Base-by-base conservation (phyloP, 139 green algal species). In the Chlamydomonas asymmetrica region DNA sequence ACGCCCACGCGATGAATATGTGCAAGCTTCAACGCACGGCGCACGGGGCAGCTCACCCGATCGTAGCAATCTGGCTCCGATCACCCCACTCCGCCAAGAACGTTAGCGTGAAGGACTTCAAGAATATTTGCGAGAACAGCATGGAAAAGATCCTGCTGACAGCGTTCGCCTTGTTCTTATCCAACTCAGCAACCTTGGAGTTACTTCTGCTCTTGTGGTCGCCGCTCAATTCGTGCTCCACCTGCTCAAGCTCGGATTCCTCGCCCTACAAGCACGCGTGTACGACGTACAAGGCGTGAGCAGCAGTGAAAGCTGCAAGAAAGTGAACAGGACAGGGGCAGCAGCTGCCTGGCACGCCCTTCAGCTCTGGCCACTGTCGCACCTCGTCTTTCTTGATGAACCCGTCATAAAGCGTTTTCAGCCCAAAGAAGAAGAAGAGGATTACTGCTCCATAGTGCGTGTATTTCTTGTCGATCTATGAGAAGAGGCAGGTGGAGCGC, bases 51-150 rank as follows among this genome's bases (percentile, higher is more conserved):
- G 50, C 83, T 48, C 50, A 92, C 84, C 85, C 85, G 49, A 93
- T 91, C 22, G 95, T 98, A 2, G 93, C 91, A 69, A 99, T 97
- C 73, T 99, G 96, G 79, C 91, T 97, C 39, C 96, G 88, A 84
- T 99, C 96, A 18, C 96, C 96, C 96, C 96, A 99, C 85, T 99
- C 96, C 1, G 96, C 96, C 29, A 99, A 70, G 78, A 99, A 99
- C 0, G 93, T 99, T 43, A 99, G 88, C 20, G 96, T 92, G 86
- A 99, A 98, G 0, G 91, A 85, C 74, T 99, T 96, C 1, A 99
- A 40, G 60, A 98, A 96, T 27, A 99, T 91, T 39, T 92, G 92
- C 3, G 88, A 93, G 61, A 94, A 88, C 25, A 95, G 48, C 64
- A 86, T 87, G 2, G 76, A 49, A 57, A 94, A 77, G 34, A 74